These are phyloP conservation scores for Macrophomina tecta DNA, from an alignment of 2,329 filamentous ascomycete species.

Conservation along the genomic window DNA sequence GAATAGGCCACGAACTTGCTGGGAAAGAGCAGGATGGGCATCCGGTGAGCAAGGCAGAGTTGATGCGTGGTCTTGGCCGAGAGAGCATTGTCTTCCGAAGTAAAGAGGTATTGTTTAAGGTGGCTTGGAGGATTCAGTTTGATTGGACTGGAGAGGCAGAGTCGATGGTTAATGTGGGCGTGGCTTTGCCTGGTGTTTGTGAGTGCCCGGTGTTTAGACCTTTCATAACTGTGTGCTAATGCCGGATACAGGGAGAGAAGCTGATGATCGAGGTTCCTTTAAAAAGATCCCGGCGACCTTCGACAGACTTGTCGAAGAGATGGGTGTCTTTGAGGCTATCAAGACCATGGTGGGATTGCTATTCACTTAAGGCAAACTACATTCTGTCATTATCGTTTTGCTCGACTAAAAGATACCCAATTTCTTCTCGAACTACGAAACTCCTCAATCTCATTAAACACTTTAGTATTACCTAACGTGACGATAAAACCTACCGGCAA, in stretches of 20 bases:
- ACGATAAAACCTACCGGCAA: too few relatives aligned
- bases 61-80: conserved; percentile 55
- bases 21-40: background rate
- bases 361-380: conserved; percentile 34
- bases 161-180: conserved; percentile 61
- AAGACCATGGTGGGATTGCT: conserved; percentile 67
- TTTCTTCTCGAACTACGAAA: background rate
- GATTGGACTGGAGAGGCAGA: conserved; percentile 77
- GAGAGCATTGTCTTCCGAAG: conserved; percentile 40
- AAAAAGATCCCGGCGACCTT: conserved; percentile 67
- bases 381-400: background rate
- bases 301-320: conserved; percentile 61
- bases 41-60: conserved; percentile 47
- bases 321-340: conserved; percentile 63
- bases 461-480: too few relatives aligned
- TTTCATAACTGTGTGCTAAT: background rate
- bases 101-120: conserved; percentile 53
- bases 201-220: conserved; percentile 49
- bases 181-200: conserved; percentile 69
- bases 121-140: conserved; percentile 69
- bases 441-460: background rate
- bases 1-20: conserved; percentile 28
- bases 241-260: conserved; percentile 56
- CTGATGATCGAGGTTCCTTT: conserved; percentile 63
- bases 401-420: background rate